Evolutionary conservation across 2,329 filamentous ascomycete genomes (phyloP), one percentile per base, ranked within the genome.

Genomic region (Aspergillus vadensis): DNA sequence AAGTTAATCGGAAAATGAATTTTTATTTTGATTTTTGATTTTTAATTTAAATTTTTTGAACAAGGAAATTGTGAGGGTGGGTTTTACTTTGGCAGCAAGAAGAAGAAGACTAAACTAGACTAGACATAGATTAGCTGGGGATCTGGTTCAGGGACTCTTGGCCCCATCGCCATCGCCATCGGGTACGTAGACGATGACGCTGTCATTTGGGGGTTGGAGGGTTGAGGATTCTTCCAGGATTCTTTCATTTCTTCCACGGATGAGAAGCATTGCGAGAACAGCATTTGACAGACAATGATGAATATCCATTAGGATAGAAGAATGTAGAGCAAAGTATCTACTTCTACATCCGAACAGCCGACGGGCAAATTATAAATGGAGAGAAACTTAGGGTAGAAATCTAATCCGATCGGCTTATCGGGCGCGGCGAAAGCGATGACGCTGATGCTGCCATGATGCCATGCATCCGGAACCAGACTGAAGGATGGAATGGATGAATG

Each of bases 111-210:
- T 44, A 44, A 17, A 17, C 17, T 44, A 21, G 9, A 17, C 17
- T 44, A 21, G 9, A 17, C 17, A 44, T 12, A 12, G 17, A 44
- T 21, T 44, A 44, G 41, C 41, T 17, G 41, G 21, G 41, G 41
- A 21, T 44, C 41, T 44, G n/a, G 32, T 23, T 10, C 17, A 43
- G 39, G 39, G 39, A 19, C 39, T 43, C 39, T 43, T n/a, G 39
- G 39, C 39, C 17, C 39, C 39, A 44, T 44, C 41, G 19, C 17
- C 17, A 21, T 12, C 41, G 8, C 27, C 39, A 23, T 58, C 36
- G 43, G 51, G 23, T 62, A 59, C 60, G 60, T 59, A 51, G 59
- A 53, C 59, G 53, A 53, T 59, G 57, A 55, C 51, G 50, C 41
- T 36, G 27, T 44, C 38, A 50, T 44, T 44, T 44, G 41, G 41